Percentiles rank a stretch among this genome's conserved stretches.
Conservation (phyloP, 345 rosid genomes). For the Rhizophora mangle region DNA sequence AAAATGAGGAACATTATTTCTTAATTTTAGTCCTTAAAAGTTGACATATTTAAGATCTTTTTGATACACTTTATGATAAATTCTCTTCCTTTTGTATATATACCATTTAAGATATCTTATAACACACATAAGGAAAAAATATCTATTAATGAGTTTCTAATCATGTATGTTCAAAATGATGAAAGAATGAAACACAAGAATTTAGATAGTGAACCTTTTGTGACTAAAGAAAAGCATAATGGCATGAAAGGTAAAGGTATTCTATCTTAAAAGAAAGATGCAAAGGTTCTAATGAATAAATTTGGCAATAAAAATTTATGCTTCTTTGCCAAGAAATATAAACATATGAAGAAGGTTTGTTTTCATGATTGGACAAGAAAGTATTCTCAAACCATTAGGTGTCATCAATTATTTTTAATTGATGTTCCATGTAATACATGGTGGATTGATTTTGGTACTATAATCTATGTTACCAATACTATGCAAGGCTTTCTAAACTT, state of each 20-base stretch:
- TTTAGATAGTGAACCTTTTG: no score
- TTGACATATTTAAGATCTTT: neutral
- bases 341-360: neutral
- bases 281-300: no score
- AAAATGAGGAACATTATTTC: neutral
- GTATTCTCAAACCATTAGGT: neutral
- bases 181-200: no score
- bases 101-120: no score
- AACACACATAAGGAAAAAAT: no score
- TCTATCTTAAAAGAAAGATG: neutral
- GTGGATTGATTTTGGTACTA: conserved; percentile 8
- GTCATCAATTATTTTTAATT: neutral
- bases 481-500: neutral
- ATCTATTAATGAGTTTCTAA: no score
- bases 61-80: neutral
- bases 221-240: no score
- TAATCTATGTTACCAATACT: neutral
- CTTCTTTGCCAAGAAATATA: neutral
- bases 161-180: no score
- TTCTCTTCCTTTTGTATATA: no score
- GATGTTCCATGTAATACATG: neutral
- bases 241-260: no score
- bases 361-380: neutral
- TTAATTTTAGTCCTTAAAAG: neutral
- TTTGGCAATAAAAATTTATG: neutral